Evolutionary conservation across 148 eudicot genomes (phyloP), one percentile per base, ranked within the genome.

Genomic region (Cornus florida): DNA sequence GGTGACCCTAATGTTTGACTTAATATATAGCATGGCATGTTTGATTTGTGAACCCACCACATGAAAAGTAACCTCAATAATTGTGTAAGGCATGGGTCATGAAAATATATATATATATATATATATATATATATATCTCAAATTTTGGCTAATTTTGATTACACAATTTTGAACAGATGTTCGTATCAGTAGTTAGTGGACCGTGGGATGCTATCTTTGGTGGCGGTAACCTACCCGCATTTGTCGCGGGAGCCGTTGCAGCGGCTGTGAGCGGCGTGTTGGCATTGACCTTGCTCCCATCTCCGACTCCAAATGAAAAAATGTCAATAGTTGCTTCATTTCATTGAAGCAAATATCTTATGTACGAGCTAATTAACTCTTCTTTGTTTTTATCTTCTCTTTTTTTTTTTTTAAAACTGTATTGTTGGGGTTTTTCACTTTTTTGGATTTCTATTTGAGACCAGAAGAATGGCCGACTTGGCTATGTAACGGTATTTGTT

Each of bases 141-240:
- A 11, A 76, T 48, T 28, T 28, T 28, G 28, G 28, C 28, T 28
- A 28, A 28, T 28, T 28, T 46, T 67, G 41, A 1, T 23, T 62
- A 20, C 20, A 7, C 20, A 17, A 57, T 57, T 10, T 19, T 6
- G 33, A 70, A 80, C 89, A 93, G 97, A 91, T 93, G 92, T 39
- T 93, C 3, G 92, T 93, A 57, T 91, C 97, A n/a, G 76, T 90
- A 10, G 71, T 83, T 28, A 88, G 89, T 28, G 95, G 97, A 73
- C 97, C 93, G 6, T 87, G 81, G 89, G 97, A 93, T 76, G 83
- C 78, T 24, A 22, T 85, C 2, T 93, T 93, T 65, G 97, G 95
- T n/a, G 97, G 93, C 7, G 92, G 97, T 9, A 93, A 93, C 75
- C 75, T 91, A 28, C 93, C 97, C 20, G 93, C 92, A 0, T 93